These are phyloP conservation scores for Glycine latifolia DNA, from an alignment of 306 rosid genomes.

Conservation along the genomic window DNA sequence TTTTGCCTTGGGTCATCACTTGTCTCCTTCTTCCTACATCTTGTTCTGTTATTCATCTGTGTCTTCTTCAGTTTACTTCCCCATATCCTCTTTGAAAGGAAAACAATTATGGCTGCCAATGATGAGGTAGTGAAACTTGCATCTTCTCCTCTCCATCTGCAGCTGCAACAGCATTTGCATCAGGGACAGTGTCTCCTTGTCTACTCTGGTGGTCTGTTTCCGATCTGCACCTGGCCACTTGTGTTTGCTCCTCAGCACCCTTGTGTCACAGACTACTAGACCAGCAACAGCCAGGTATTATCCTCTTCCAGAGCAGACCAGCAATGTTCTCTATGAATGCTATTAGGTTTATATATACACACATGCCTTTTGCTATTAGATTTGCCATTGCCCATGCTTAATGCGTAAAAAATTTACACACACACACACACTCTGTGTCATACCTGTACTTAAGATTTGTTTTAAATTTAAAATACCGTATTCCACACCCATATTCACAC, in stretches of 20 bases:
- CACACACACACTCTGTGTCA: too few relatives aligned
- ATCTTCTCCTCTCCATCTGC: background rate
- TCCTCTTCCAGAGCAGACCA: constrained; percentile 10
- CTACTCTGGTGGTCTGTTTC: constrained; percentile 4
- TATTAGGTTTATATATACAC: background rate
- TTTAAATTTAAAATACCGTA: background rate
- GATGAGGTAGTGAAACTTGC: background rate
- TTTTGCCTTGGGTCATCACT: background rate
- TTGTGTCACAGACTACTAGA: background rate
- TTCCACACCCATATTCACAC: background rate
- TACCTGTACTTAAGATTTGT: background rate
- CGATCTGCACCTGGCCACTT: background rate
- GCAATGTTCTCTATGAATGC: background rate
- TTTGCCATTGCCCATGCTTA: background rate
- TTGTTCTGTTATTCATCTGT: background rate
- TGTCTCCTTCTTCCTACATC: background rate
- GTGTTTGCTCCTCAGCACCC: background rate
- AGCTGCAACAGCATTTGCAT: background rate
- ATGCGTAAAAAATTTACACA: background rate
- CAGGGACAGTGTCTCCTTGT: background rate
- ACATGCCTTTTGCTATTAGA: background rate
- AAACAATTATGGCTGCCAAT: background rate
- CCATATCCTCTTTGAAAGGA: background rate
- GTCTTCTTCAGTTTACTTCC: background rate
- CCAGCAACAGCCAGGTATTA: background rate